Conservation (phyloP, 140 eudicot species). For the Anethum foeniculum region DNA sequence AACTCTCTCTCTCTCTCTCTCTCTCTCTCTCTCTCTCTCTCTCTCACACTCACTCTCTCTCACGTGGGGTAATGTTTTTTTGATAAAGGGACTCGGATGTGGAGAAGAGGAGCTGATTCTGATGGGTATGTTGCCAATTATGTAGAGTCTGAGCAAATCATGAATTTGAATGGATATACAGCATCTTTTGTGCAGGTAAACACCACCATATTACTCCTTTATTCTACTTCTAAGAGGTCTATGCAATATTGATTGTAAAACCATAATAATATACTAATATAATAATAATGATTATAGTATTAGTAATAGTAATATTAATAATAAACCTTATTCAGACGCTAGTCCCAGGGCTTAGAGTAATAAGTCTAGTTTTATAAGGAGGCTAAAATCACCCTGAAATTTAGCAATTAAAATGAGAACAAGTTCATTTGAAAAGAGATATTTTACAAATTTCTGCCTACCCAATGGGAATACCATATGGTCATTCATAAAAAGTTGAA, state of each 20-base stretch:
- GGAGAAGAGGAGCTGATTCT: constrained; percentile 99
- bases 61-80: background rate
- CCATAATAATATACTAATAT: too few species aligned
- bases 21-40: background rate
- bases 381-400: background rate
- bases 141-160: constrained; percentile 86
- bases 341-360: background rate
- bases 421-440: background rate
- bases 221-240: background rate
- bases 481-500: background rate
- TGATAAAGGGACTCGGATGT: constrained; percentile 79
- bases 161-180: constrained; percentile 61
- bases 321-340: background rate
- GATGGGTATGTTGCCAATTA: constrained; percentile 97
- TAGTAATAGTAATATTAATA: background rate
- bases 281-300: background rate
- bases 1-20: background rate
- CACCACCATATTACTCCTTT: background rate
- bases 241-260: background rate
- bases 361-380: background rate
- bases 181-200: constrained; percentile 92
- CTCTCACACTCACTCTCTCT: background rate
- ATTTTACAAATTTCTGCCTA: background rate
- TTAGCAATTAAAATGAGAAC: background rate
- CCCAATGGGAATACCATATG: background rate